phyloP scores from a whole-genome alignment of 306 rosid species.

The Lagenaria siceraria region DNA sequence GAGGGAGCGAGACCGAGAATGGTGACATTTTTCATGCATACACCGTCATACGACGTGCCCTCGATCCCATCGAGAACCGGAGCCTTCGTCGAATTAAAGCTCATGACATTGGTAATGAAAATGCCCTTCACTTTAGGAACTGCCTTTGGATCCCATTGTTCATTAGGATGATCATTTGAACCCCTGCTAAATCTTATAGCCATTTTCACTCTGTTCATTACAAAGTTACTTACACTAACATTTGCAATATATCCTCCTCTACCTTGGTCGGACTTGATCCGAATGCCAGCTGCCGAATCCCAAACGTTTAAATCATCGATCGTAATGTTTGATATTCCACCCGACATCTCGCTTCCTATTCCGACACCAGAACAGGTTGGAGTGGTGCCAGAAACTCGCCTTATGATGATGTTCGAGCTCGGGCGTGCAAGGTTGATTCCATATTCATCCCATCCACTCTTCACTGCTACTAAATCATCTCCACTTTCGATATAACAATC shows the following conservation, averaged over 20 bases:
- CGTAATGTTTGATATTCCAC: conserved; percentile 68
- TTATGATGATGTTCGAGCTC: conserved; percentile 61
- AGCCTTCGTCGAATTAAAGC: conserved; percentile 67
- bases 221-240: conserved; percentile 44
- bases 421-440: conserved; percentile 68
- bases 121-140: conserved; percentile 58
- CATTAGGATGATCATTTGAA: conserved; percentile 81
- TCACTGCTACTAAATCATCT: conserved; percentile 88
- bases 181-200: conserved; percentile 86
- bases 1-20: conserved; percentile 41
- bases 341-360: conserved; percentile 97
- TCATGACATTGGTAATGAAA: conserved; percentile 41
- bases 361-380: conserved; percentile 95
- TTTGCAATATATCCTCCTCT: conserved; percentile 73
- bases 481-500: conserved; percentile 97
- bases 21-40: conserved; percentile 64
- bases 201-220: conserved; percentile 72
- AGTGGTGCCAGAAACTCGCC: conserved; percentile 85
- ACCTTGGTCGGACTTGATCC: conserved; percentile 75
- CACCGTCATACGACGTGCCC: conserved; percentile 49
- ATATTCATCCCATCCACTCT: conserved; percentile 97
- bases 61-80: conserved; percentile 58
- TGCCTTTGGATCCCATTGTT: conserved; percentile 87
- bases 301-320: conserved; percentile 74
- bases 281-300: conserved; percentile 82